Base-by-base conservation (phyloP, 2,329 filamentous ascomycete genomes). In the Didymella pomorum region DNA sequence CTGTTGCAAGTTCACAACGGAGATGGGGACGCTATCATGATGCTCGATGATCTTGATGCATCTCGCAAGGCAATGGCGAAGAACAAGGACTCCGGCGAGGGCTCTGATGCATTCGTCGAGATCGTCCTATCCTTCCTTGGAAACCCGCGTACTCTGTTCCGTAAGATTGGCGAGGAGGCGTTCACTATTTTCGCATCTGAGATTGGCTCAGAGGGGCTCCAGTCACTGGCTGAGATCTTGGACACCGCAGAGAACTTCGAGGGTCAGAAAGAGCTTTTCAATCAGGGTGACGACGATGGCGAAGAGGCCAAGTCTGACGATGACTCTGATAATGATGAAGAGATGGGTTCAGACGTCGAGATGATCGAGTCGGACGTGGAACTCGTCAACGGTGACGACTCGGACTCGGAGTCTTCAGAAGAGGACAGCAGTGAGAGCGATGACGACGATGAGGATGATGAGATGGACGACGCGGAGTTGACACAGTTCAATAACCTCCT, bases 1-100 rank as follows among this genome's bases (percentile, higher is more conserved):
- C 86, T 97, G 14, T 83, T 98, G 54, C 92, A 97, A 75, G 84
- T 97, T 9, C 97, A 97, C 79, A 93, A 94, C 69, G 91, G 92
- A 23, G 93, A 97, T 58, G 83, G 90, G 0, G 95, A 98, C 71
- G 91, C 93, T 0, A 85, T 97, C 21, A 88, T 89, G 47, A 89
- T 95, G 61, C 80, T 97, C 9, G 86, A 90, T 52, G 94, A 97
- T 67, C 82, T 97, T n/a, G 86, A 89, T 64, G 82, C 89, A 58
- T 93, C 90, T 74, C 89, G 89, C 58, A 83, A 90, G 82, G 86
- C 62, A 78, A 85, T 72, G 73, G 85, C 69, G 70, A 86, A 67
- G 77, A 80, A 55, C 1, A 59, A 71, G 62, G 44, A 71, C 65
- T 58, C 68, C 55, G 49, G 57, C 5, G 65, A 72, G 29, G 69